Percentiles rank a stretch among this genome's conserved stretches.
Conservation (phyloP, 169 alveolate genomes). For the Fabrea salina region DNA sequence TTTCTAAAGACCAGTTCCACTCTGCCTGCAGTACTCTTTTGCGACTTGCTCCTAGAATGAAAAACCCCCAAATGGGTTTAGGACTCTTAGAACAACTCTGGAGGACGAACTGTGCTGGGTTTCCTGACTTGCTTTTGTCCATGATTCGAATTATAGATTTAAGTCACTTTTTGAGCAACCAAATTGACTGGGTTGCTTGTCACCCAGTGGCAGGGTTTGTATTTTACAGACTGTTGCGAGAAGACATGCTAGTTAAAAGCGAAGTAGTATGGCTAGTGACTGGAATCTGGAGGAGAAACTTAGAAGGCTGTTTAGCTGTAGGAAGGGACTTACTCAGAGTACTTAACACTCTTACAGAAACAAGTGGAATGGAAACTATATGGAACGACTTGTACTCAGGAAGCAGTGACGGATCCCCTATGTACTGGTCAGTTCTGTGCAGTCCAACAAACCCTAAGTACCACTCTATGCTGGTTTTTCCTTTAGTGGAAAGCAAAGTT, state of each 20-base stretch:
- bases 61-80: neutral
- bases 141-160: conserved; percentile 3
- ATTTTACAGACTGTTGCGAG: conserved; percentile 8
- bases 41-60: neutral
- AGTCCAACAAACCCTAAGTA: conserved; percentile 21
- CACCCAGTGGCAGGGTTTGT: neutral
- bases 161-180: neutral
- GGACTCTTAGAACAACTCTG: neutral
- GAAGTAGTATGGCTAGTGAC: neutral
- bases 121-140: neutral
- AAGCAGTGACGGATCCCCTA: neutral
- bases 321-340: conserved; percentile 30
- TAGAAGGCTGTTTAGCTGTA: neutral
- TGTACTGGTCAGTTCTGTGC: neutral
- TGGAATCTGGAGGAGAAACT: neutral
- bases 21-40: neutral
- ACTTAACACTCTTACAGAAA: neutral
- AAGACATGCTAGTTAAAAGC: neutral
- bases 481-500: neutral
- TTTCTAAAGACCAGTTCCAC: neutral
- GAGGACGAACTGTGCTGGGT: conserved; percentile 5
- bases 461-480: conserved; percentile 3
- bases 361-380: neutral
- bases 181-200: conserved; percentile 15
- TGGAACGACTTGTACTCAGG: neutral